Percentiles rank a stretch among this genome's conserved stretches.
Evolutionary conservation across 108 stramenopile species (phyloP).

Genomic region (Cyclotella baltica): DNA sequence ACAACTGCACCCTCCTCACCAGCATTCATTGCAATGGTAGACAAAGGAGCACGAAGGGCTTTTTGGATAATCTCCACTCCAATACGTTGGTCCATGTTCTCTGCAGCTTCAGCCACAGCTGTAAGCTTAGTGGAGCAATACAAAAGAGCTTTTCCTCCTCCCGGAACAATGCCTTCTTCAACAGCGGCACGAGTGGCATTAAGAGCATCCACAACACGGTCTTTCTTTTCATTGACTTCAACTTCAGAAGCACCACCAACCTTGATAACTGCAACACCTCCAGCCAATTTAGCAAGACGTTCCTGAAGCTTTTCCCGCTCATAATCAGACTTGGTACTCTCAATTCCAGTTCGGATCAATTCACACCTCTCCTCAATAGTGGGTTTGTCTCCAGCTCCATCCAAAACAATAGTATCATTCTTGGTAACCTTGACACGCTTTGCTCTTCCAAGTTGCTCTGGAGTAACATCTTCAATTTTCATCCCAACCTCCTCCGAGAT

Average conservation of each 20-base stretch:
- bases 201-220: slow-evolving; percentile 99
- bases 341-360: slow-evolving; percentile 93
- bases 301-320: slow-evolving; percentile 99
- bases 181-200: slow-evolving; percentile 99
- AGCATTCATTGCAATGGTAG: slow-evolving; percentile 96
- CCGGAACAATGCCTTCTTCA: slow-evolving; percentile 99
- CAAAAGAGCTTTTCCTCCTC: slow-evolving; percentile 98
- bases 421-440: slow-evolving; percentile 96
- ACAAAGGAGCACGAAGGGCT: slow-evolving; percentile 92
- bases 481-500: slow-evolving; percentile 98
- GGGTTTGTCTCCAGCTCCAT: slow-evolving; percentile 92
- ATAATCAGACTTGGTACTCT: slow-evolving; percentile 97
- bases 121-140: slow-evolving; percentile 95
- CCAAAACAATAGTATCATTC: slow-evolving; percentile 98
- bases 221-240: slow-evolving; percentile 99
- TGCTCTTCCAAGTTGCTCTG: slow-evolving; percentile 92
- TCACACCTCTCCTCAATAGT: slow-evolving; percentile 95
- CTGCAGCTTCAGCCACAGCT: slow-evolving; percentile 81
- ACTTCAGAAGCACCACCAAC: slow-evolving; percentile 99
- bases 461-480: slow-evolving; percentile 94
- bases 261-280: slow-evolving; percentile 99
- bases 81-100: slow-evolving; percentile 98
- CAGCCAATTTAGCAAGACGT: slow-evolving; percentile 97
- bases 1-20: slow-evolving; percentile 98
- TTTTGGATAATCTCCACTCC: slow-evolving; percentile 98